These are phyloP conservation scores for Coelastrella sp. DNA, from an alignment of 139 green algal genomes.

Conservation along the genomic window DNA sequence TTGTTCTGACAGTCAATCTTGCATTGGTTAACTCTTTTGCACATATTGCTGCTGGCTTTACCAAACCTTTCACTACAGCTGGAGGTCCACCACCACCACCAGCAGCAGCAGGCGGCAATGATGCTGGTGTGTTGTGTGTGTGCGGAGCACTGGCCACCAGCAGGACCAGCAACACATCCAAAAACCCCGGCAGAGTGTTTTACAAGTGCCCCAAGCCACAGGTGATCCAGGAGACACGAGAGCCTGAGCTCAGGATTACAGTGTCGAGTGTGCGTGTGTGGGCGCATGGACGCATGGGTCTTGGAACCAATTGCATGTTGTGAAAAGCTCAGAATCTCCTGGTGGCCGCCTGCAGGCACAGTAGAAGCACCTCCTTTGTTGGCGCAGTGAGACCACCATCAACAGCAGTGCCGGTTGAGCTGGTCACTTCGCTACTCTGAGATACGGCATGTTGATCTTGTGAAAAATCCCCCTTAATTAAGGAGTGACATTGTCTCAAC, in stretches of 20 bases:
- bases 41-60: too few species aligned
- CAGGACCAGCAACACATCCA: conserved; percentile 2
- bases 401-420: too few species aligned
- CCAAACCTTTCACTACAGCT: neutral
- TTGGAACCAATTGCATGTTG: neutral
- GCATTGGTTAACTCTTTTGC: too few species aligned
- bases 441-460: too few species aligned
- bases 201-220: conserved; percentile 20
- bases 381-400: too few species aligned
- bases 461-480: too few species aligned
- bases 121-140: conserved; percentile 1
- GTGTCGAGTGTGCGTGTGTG: neutral
- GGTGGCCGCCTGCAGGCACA: neutral
- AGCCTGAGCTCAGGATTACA: too few species aligned
- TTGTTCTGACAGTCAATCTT: too few species aligned
- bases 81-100: neutral
- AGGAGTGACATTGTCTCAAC: too few species aligned
- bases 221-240: neutral
- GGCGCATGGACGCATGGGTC: neutral
- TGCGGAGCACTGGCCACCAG: neutral
- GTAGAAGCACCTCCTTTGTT: neutral
- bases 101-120: neutral
- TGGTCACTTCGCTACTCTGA: too few species aligned
- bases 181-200: conserved; percentile 5
- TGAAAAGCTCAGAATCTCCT: neutral